Base-by-base conservation (phyloP, 2,329 filamentous ascomycete genomes). In the Capronia epimyces region DNA sequence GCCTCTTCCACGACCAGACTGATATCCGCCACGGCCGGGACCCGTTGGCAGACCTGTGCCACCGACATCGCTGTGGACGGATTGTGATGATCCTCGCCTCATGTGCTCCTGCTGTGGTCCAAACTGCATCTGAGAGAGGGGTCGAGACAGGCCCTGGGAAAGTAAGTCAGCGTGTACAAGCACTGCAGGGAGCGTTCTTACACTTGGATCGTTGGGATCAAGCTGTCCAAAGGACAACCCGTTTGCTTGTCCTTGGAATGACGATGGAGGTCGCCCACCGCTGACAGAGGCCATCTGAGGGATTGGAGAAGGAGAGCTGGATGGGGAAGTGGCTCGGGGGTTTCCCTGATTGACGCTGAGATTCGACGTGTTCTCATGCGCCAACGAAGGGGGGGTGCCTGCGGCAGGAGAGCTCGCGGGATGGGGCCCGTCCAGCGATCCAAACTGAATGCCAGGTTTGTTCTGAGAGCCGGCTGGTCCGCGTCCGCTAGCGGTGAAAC, bases 231-330 rank as follows among this genome's bases (percentile, higher is more conserved):
- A 96, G 62, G 75, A 80, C 46, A 87, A 80, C 68, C 84, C 83
- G 64, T 82, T 84, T 48, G 80, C 80, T 60, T 85, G 82, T 59
- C 83, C 83, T 60, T 84, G 78, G 58, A 89, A 78, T 58, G 80
- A 80, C 27, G 88, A 85, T 39, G 89, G 89, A 61, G 90, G 90
- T 64, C 89, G 76, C 49, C 83, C 88, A 62, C 89, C 89, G 64
- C 89, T 93, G 64, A 84, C 87, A 27, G 84, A 83, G 48, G 85
- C 81, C 45, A 89, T 88, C 69, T 91, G 87, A 25, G 93, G 91
- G 62, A 97, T 97, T 3, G 93, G 93, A 36, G 88, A 91, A 3
- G 93, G 93, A 40, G 91, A 96, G 61, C 86, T 84, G 43, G 87
- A 83, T 4, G 93, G 93, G 40, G 90, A 95, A 42, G 83, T 83